A percentile compares a stretch with the other conserved stretches of the same genome.
phyloP scores from a whole-genome alignment of 495 filamentous ascomycete genomes.

The Neurospora sp. region DNA sequence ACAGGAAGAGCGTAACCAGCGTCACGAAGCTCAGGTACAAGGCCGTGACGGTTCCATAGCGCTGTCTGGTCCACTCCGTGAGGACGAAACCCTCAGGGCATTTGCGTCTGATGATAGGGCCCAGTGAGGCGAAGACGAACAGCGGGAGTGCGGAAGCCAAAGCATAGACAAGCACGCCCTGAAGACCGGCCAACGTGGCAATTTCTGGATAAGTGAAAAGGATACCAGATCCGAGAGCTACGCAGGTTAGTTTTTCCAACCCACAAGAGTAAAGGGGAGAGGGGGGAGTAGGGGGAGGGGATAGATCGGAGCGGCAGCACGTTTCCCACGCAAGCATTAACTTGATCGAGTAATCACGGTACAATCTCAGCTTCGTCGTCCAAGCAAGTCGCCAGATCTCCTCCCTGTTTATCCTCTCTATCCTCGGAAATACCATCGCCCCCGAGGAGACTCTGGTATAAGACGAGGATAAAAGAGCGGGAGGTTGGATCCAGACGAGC shows the following conservation, averaged over 20 bases:
- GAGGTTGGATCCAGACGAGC: conserved; percentile 38
- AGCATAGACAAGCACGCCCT: conserved; percentile 63
- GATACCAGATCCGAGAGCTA: conserved; percentile 69
- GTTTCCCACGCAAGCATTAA: conserved; percentile 91
- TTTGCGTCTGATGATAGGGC: conserved; percentile 62
- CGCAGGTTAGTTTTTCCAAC: conserved; percentile 18
- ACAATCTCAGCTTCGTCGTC: conserved; percentile 72
- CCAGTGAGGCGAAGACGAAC: conserved; percentile 55
- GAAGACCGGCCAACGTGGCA: conserved; percentile 67
- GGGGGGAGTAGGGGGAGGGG: conserved; percentile 14
- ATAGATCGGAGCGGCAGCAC: conserved; percentile 66
- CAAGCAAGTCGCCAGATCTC: conserved; percentile 20
- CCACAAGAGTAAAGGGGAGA: conserved; percentile 12
- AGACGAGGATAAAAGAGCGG: conserved; percentile 7
- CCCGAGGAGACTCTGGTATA: background rate
- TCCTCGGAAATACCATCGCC: background rate
- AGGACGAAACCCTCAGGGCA: conserved; percentile 69
- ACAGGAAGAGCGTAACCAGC: conserved; percentile 67
- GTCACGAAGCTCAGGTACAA: conserved; percentile 61
- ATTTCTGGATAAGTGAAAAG: conserved; percentile 70
- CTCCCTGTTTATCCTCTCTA: conserved; percentile 19
- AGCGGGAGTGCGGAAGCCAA: conserved; percentile 57
- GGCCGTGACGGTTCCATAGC: conserved; percentile 55
- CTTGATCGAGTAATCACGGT: conserved; percentile 91
- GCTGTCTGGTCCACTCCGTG: conserved; percentile 68